These are phyloP conservation scores for Avena sativa DNA, from an alignment of 176 grass and related monocot genomes.

Conservation along the genomic window DNA sequence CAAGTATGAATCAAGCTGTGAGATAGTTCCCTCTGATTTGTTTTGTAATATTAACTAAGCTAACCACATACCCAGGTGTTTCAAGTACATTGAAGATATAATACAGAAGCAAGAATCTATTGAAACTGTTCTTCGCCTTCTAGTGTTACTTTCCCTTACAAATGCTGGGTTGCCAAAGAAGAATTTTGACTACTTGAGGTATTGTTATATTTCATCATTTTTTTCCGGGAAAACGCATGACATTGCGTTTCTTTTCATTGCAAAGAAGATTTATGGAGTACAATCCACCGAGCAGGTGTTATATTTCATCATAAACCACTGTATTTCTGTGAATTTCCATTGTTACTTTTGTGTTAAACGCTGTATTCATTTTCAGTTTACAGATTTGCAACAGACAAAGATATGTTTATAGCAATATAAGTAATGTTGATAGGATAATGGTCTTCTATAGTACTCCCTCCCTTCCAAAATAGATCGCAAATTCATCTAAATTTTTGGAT, in stretches of 20 bases:
- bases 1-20: not conserved
- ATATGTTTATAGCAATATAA: conserved; percentile 15
- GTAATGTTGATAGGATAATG: not conserved
- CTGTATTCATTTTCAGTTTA: not conserved
- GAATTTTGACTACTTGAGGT: conserved; percentile 90
- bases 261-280: too few relatives aligned
- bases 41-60: conserved; percentile 27
- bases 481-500: too few relatives aligned
- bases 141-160: conserved; percentile 92
- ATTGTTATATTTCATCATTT: conserved; percentile 8
- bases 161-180: conserved; percentile 92
- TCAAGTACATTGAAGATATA: conserved; percentile 98
- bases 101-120: conserved; percentile 96
- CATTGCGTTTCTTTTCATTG: too few relatives aligned
- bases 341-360: conserved; percentile 25
- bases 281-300: not conserved
- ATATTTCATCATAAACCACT: conserved; percentile 29
- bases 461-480: too few relatives aligned
- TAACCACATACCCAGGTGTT: conserved; percentile 66
- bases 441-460: not conserved
- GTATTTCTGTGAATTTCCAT: not conserved
- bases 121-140: conserved; percentile 80
- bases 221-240: too few relatives aligned
- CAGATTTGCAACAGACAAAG: not conserved
- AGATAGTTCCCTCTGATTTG: not conserved